Evolutionary conservation across 1,139 yeast species (phyloP), one percentile per base, ranked within the genome.

Genomic region (Suhomyces panamericanus): DNA sequence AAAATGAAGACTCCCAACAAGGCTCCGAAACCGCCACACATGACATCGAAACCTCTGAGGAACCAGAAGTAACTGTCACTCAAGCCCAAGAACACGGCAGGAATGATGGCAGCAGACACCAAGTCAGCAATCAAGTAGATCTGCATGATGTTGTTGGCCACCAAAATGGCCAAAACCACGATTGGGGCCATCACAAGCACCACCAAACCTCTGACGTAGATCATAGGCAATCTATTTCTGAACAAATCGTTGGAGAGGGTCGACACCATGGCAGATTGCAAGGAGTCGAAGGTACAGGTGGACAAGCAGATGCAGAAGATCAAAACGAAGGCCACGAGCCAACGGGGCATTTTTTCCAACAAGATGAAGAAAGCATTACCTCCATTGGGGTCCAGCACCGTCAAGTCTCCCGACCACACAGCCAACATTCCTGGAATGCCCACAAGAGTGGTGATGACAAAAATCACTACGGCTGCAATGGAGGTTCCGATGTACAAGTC

Each of bases 101-200:
- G 98, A 36, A 91, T 84, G 28, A 90, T 83, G 10, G 96, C 85
- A 10, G 96, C 81, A 15, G 96, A 86, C 28, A 91, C 82, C 62
- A 91, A 74, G 66, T 91, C 98, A 4, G 96, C 95, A 69, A 91
- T 90, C 61, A 91, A 77, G 65, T 86, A 91, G 57, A 91, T 87
- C 63, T 87, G 91, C 55, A 91, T 73, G 46, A 91, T 86, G 60
- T 87, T 84, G 47, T 89, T 80, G 2, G 96, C 96, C 29, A 81
- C 85, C 58, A 83, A 78, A 35, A 87, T 69, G 1, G 96, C 96
- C 51, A 90, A 87, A 22, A 88, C 90, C 42, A 90, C 80, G 30
- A 86, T 83, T 11, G 97, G 98, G 24, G 86, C 80, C 80, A 90
- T 87, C 46, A 88, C 78, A 4, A 87, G 42, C 27, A 87, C 75